phyloP scores from a whole-genome alignment of 345 rosid species.

The Kandelia obovata region DNA sequence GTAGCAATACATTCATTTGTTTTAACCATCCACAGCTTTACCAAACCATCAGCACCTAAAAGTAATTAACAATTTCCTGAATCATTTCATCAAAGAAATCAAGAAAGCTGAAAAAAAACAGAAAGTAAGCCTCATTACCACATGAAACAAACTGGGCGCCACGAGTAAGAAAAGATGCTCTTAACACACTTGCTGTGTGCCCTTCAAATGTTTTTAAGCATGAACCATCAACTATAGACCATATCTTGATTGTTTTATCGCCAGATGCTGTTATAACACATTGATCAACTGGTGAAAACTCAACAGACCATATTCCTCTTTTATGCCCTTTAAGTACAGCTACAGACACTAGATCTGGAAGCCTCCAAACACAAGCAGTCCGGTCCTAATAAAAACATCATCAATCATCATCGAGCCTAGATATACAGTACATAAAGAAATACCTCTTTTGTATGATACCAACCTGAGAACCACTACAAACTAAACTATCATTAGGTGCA shows the following conservation, averaged over 20 bases:
- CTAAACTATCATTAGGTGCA: slow-evolving; percentile 84
- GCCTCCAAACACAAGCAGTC: slow-evolving; percentile 88
- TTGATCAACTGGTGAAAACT: slow-evolving; percentile 95
- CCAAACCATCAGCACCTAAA: slow-evolving; percentile 92
- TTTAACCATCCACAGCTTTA: slow-evolving; percentile 85
- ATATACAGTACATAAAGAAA: neutral
- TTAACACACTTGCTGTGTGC: slow-evolving; percentile 82
- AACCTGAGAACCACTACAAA: slow-evolving; percentile 95
- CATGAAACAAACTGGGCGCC: slow-evolving; percentile 90
- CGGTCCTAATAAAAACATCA: slow-evolving; percentile 56
- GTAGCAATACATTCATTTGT: slow-evolving; percentile 87
- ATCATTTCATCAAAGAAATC: slow-evolving; percentile 8
- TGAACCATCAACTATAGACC: slow-evolving; percentile 90
- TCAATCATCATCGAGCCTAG: slow-evolving; percentile 1
- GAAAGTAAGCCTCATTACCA: slow-evolving; percentile 46
- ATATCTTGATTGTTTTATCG: slow-evolving; percentile 84
- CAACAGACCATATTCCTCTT: slow-evolving; percentile 93
- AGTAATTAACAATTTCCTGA: slow-evolving; percentile 15
- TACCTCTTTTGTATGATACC: slow-evolving; percentile 10
- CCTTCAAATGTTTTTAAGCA: slow-evolving; percentile 98
- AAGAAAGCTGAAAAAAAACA: slow-evolving; percentile 4
- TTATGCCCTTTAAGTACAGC: slow-evolving; percentile 84
- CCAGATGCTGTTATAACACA: slow-evolving; percentile 95
- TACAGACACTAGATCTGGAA: slow-evolving; percentile 82
- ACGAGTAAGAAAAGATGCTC: slow-evolving; percentile 81